Base-by-base conservation (phyloP, 345 rosid species). In the Corchorus capsularis region DNA sequence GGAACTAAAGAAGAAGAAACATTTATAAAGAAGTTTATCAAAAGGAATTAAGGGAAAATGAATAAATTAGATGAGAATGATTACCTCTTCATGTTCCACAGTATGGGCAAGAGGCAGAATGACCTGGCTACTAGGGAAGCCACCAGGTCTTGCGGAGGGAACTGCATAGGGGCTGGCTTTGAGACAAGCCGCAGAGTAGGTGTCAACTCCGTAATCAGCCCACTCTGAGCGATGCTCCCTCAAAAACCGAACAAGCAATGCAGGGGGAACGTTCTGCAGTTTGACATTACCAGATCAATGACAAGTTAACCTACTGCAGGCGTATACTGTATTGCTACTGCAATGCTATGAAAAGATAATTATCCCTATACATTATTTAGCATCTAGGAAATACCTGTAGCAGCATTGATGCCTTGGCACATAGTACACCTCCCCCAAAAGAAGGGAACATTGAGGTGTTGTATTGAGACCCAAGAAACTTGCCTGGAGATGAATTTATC, bases 171-270 rank as follows among this genome's bases (percentile, higher is more conserved):
- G 93, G 79, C 86, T 93, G 53, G 96, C 84, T 77, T 91, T 90
- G 53, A 95, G 94, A 50, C 94, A 93, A 20, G 94, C 86, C 10
- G 96, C 93, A 72, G 98, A 90, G 79, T 93, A 94, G 3, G 91
- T 85, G 83, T 94, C 98, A 50, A 94, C 91, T 13, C 94, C 99
- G 63, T 90, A 89, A 83, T 95, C 98, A 69, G 99, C 98, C 99
- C 99, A 95, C 77, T 95, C 98, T 0, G 99, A 93, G 2, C 99
- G 98, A 79, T 95, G 99, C 77, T 95, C 99, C 83, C 99, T 90
- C 77, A 95, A 85, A 84, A 95, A 95, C 8, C 93, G 96, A 78
- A 93, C 91, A 77, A 95, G 87, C 54, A 95, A 84, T 34, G 91
- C 93, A 6, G 98, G 99, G 56, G 99, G 96, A 17, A 95, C 99